Base-by-base conservation (phyloP, 139 green algal species). In the Chlamydomonas eustigma region DNA sequence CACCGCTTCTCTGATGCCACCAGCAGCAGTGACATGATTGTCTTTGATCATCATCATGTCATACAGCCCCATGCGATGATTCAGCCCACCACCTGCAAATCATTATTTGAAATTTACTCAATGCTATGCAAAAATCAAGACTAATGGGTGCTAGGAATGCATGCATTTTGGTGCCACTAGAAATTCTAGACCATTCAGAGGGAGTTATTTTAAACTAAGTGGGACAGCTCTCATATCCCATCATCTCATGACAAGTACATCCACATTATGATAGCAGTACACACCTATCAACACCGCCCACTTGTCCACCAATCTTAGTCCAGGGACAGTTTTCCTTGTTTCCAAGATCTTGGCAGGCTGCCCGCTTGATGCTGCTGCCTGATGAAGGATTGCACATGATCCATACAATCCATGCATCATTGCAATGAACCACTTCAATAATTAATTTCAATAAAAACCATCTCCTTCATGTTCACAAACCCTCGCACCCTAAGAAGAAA, bases 11-110 rank as follows among this genome's bases (percentile, higher is more conserved):
- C 35, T 24, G 58, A 99, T 91, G 39, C 96, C 95, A 3, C 96
- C 95, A 22, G 95, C 93, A 38, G 94, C 95, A 28, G 94, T 91
- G 36, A 98, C 93, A 88, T 99, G 96, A 85, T 99, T 99, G 91
- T 99, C 96, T 78, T 99, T 99, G 82, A 99, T 98, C 93, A 99
- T 97, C 78, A 98, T 89, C 95, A 98, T 98, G 89, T 99, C 95
- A 76, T 90, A 98, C 73, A 96, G 75, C 0, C 91, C 91, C 85
- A 97, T 94, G 68, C 86, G 81, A 74, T 92, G 88, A 52, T 89
- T 89, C 34, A 36, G 38, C 38, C 88, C 88, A n/a, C 84, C 88
- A 2, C 87, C 74, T 22, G 97, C 94, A n/a, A n/a, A n/a, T n/a
- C n/a, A n/a, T n/a, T n/a, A n/a, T n/a, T n/a, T n/a, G n/a, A n/a